A percentile compares a stretch with the other conserved stretches of the same genome.
Evolutionary conservation across 2,329 filamentous ascomycete species (phyloP).

Genomic region (Blumeriella jaapii): DNA sequence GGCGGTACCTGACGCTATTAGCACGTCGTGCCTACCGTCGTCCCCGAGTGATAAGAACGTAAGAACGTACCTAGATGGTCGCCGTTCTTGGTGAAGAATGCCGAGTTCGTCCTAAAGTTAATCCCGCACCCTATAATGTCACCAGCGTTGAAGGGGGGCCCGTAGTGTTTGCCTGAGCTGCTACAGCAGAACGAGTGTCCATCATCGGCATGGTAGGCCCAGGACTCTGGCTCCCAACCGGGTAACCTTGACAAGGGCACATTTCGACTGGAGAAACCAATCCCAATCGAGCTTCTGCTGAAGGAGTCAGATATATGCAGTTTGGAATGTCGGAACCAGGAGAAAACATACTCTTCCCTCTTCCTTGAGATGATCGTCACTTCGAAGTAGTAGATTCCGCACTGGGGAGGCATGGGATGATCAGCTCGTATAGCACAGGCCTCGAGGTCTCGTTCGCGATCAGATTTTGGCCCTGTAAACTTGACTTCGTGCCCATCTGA

Average conservation of each 20-base stretch:
- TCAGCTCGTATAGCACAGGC: constrained; percentile 75
- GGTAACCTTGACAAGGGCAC: constrained; percentile 44
- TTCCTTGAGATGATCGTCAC: constrained; percentile 52
- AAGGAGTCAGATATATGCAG: constrained; percentile 9
- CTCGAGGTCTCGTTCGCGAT: constrained; percentile 51
- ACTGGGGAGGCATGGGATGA: constrained; percentile 75
- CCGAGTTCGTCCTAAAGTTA: constrained; percentile 50
- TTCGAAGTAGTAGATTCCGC: constrained; percentile 93
- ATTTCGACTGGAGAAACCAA: constrained; percentile 47
- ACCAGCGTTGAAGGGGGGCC: constrained; percentile 40
- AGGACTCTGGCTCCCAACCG: constrained; percentile 58
- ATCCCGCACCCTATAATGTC: constrained; percentile 55
- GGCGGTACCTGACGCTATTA: constrained; percentile 45
- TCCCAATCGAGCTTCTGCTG: constrained; percentile 45
- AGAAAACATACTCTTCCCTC: constrained; percentile 48
- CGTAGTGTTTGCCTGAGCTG: constrained; percentile 45
- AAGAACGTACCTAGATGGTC: constrained; percentile 38
- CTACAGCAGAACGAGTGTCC: constrained; percentile 48
- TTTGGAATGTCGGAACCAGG: neutral
- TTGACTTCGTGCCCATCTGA: constrained; percentile 64
- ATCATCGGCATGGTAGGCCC: constrained; percentile 60
- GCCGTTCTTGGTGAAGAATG: constrained; percentile 62
- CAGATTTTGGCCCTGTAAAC: constrained; percentile 36
- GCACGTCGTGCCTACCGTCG: neutral
- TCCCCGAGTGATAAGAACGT: constrained; percentile 1